Base-by-base conservation (phyloP, 2,329 filamentous ascomycete genomes). In the Aspergillus tubingensis region DNA sequence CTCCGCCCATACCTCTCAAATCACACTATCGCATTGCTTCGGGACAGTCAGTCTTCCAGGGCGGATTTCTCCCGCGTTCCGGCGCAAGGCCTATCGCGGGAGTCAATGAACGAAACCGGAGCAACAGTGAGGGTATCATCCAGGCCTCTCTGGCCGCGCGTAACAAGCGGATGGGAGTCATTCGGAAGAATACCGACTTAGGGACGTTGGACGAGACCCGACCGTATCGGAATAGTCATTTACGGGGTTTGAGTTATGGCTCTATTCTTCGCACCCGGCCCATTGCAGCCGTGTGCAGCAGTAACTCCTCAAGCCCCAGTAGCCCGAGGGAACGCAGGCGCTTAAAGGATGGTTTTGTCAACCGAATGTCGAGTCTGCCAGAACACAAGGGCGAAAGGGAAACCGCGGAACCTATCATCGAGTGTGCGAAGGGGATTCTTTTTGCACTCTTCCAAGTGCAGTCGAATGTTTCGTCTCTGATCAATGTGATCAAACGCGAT, bases 1-100 rank as follows among this genome's bases (percentile, higher is more conserved):
- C 90, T 27, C 91, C 93, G 2, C 90, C 91, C 0, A 91, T 96
- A 61, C 92, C 92, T 0, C 85, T 86, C 4, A 85, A 90, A 62
- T 95, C 92, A 3, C 92, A 96, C 73, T 91, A 91, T 67, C 87
- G 93, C 30, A 77, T 80, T 58, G 73, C 77, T 3, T 82, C 79
- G 3, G 78, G 77, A 23, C 79, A 81, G 57, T 64, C 68, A 11
- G 66, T 64, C 21, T 72, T 74, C 39, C 72, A 77, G 38, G 72
- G 70, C 60, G 71, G 76, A 6, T 79, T 85, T 5, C 80, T 87
- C 49, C 86, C 91, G 58, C 83, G 89, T 59, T 91, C 92, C 1
- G 86, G 88, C 2, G 84, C 92, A n/a, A 87, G 91, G 76, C 91
- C 85, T n/a, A 74, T 85, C 32, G 74, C 88, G 2, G 88, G 91